Evolutionary conservation across 768 basidiomycete genomes (phyloP).

Genomic region (Russula ochroleuca): DNA sequence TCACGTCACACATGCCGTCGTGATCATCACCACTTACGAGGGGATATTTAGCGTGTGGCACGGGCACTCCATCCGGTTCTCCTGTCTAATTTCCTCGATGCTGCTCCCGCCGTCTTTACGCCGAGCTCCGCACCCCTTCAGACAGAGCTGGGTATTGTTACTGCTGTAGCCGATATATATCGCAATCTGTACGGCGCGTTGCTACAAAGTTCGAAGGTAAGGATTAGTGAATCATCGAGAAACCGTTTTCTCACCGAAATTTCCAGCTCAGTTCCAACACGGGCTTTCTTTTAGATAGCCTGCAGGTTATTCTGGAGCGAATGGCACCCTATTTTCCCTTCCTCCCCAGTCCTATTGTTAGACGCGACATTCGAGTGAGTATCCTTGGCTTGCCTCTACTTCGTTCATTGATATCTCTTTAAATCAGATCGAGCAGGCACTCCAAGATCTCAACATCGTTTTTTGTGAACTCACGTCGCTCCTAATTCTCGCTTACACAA

Average conservation of each 20-base stretch:
- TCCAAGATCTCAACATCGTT: slow-evolving; percentile 68
- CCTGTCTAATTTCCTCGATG: slow-evolving; percentile 81
- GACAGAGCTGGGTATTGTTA: slow-evolving; percentile 55
- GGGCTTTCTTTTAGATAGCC: slow-evolving; percentile 42
- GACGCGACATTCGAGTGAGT: slow-evolving; percentile 57
- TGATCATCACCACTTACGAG: neutral
- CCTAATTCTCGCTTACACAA: slow-evolving; percentile 40
- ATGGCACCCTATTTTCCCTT: slow-evolving; percentile 88
- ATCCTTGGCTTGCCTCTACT: neutral
- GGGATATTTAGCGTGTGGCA: slow-evolving; percentile 53
- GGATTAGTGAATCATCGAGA: slow-evolving; percentile 28
- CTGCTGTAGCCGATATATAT: slow-evolving; percentile 54
- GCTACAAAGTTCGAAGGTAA: slow-evolving; percentile 43
- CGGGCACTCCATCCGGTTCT: slow-evolving; percentile 73
- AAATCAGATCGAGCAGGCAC: slow-evolving; percentile 55
- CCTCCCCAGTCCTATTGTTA: slow-evolving; percentile 33
- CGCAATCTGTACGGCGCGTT: slow-evolving; percentile 57
- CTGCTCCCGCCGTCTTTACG: slow-evolving; percentile 76
- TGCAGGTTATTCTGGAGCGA: slow-evolving; percentile 59
- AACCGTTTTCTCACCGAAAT: neutral
- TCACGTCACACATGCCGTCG: neutral
- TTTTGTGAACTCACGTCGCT: slow-evolving; percentile 76
- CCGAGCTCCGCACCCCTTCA: slow-evolving; percentile 57
- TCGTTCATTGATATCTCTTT: slow-evolving; percentile 17
- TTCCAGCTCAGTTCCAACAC: slow-evolving; percentile 26